These are phyloP conservation scores for Fusarium nodosum DNA, from an alignment of 2,329 filamentous ascomycete species.

Conservation along the genomic window DNA sequence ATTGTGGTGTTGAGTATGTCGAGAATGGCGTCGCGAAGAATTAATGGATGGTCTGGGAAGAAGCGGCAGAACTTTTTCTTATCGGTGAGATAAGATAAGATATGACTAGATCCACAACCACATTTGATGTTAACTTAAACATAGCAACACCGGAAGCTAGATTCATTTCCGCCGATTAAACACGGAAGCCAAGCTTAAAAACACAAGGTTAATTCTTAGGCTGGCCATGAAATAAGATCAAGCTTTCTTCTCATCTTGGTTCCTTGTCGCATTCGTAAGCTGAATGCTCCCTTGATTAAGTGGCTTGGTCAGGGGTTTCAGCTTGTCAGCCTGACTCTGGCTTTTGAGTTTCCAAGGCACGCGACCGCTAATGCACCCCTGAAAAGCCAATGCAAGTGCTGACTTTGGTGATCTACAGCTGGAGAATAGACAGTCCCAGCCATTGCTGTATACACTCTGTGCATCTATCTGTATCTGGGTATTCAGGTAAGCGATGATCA, in stretches of 20 bases:
- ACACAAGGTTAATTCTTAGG: background rate
- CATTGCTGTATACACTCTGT: background rate
- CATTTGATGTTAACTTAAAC: slow-evolving; percentile 30
- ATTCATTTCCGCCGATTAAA: slow-evolving; percentile 8
- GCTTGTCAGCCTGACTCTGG: slow-evolving; percentile 8
- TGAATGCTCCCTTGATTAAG: background rate
- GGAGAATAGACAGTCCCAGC: background rate
- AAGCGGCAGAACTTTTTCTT: slow-evolving; percentile 55
- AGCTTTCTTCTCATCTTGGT: slow-evolving; percentile 13
- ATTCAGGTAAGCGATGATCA: too few relatives aligned
- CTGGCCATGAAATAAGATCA: background rate
- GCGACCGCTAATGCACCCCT: slow-evolving; percentile 25
- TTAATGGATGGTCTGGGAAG: slow-evolving; percentile 12
- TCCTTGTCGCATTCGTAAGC: background rate
- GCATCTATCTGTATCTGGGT: background rate
- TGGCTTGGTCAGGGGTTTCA: slow-evolving; percentile 31
- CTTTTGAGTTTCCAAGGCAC: slow-evolving; percentile 12
- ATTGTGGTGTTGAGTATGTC: slow-evolving; percentile 4
- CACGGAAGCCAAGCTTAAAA: slow-evolving; percentile 1
- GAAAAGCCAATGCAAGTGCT: slow-evolving; percentile 11
- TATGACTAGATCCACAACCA: slow-evolving; percentile 13
- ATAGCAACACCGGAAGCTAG: slow-evolving; percentile 23
- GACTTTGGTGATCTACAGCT: background rate
- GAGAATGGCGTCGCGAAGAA: slow-evolving; percentile 20
- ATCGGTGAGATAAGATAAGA: slow-evolving; percentile 21